phyloP scores from a whole-genome alignment of 1,139 yeast genomes.

The Pichia sp. region DNA sequence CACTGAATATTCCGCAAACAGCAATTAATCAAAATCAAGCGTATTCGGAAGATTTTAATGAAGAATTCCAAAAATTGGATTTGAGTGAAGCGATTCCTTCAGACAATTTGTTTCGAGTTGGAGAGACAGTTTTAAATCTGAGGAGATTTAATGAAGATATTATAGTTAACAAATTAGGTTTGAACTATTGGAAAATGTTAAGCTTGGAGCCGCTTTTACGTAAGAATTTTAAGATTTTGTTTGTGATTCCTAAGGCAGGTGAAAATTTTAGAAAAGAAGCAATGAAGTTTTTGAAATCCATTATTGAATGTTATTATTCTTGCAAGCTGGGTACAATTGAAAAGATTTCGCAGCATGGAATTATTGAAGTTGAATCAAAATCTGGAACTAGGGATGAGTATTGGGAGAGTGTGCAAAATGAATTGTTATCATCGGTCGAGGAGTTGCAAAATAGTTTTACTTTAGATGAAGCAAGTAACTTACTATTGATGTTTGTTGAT shows the following conservation, averaged over 20 bases:
- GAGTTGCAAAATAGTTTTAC: constrained; percentile 32
- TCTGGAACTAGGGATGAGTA: constrained; percentile 34
- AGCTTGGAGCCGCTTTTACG: constrained; percentile 49
- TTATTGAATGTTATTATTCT: constrained; percentile 41
- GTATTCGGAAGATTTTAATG: constrained; percentile 6
- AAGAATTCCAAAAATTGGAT: constrained; percentile 8
- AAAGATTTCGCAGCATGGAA: constrained; percentile 16
- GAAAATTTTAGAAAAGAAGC: constrained; percentile 28
- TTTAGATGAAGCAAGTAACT: constrained; percentile 35
- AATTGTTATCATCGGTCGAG: constrained; percentile 28
- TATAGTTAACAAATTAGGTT: constrained; percentile 30
- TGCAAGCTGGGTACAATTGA: constrained; percentile 42
- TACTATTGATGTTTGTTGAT: constrained; percentile 43
- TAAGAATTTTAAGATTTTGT: constrained; percentile 49
- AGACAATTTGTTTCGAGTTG: constrained; percentile 28
- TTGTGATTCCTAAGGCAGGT: constrained; percentile 33
- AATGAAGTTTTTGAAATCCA: constrained; percentile 33
- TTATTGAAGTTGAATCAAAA: constrained; percentile 18
- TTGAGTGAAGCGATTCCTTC: constrained; percentile 8
- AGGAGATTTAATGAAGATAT: constrained; percentile 30
- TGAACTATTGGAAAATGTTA: constrained; percentile 50
- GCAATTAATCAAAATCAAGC: constrained; percentile 1
- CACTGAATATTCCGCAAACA: constrained; percentile 18
- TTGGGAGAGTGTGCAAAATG: constrained; percentile 29
- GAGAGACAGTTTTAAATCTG: constrained; percentile 31